phyloP scores from a whole-genome alignment of 495 filamentous ascomycete species.

The Penicillium goetzii region DNA sequence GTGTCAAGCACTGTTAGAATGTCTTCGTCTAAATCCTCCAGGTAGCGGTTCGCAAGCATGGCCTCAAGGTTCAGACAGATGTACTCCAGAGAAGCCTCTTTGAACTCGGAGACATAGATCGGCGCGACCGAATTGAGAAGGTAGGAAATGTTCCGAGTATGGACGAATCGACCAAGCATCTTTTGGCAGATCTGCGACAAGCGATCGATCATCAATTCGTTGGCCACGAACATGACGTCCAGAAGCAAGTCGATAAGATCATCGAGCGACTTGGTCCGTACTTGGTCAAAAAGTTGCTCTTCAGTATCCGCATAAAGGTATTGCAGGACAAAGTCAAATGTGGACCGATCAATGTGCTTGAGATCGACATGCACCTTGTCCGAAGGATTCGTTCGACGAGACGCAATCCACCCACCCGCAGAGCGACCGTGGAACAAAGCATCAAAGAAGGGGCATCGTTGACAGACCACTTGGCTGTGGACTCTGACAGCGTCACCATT shows the following conservation, averaged over 20 bases:
- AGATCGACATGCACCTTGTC: constrained; percentile 74
- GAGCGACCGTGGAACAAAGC: constrained; percentile 86
- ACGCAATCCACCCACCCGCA: constrained; percentile 77
- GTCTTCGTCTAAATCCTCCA: constrained; percentile 87
- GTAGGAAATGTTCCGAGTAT: constrained; percentile 80
- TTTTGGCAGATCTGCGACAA: constrained; percentile 89
- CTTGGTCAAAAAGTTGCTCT: constrained; percentile 77
- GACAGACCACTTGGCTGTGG: constrained; percentile 78
- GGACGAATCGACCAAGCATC: constrained; percentile 84
- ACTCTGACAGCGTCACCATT: constrained; percentile 65
- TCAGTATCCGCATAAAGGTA: constrained; percentile 86
- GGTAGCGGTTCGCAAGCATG: constrained; percentile 83
- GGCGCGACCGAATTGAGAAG: constrained; percentile 83
- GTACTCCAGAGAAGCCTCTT: constrained; percentile 86
- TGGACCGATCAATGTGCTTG: constrained; percentile 70
- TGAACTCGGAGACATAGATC: constrained; percentile 81
- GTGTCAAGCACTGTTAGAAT: constrained; percentile 76
- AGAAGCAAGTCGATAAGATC: constrained; percentile 86
- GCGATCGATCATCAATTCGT: constrained; percentile 94
- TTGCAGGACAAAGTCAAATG: constrained; percentile 78
- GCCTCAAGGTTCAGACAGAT: constrained; percentile 87
- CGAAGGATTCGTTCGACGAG: constrained; percentile 59
- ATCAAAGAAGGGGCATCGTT: constrained; percentile 90
- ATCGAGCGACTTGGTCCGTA: constrained; percentile 71
- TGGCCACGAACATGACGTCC: constrained; percentile 86